A percentile compares a stretch with the other conserved stretches of the same genome.
Evolutionary conservation across 306 rosid species (phyloP).

Genomic region (Gillenia trifoliata): DNA sequence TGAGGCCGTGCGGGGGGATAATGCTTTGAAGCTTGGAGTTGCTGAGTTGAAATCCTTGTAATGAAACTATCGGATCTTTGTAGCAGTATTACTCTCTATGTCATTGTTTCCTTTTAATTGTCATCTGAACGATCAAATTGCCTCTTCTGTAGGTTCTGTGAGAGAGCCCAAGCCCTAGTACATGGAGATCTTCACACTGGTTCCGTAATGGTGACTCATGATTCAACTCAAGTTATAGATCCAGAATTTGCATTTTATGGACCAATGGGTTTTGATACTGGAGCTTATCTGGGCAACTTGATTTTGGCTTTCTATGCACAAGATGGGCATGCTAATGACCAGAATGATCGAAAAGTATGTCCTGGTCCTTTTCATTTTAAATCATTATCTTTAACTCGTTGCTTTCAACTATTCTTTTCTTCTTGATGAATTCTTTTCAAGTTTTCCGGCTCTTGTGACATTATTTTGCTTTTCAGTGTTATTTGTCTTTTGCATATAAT

Average conservation of each 20-base stretch:
- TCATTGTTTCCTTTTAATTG: neutral
- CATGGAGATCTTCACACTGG: slow-evolving; percentile 95
- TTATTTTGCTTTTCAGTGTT: neutral
- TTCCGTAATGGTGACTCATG: slow-evolving; percentile 81
- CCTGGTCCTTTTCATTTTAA: neutral
- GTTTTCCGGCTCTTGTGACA: neutral
- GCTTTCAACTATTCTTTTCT: neutral
- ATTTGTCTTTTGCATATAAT: neutral
- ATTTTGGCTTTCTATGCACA: slow-evolving; percentile 84
- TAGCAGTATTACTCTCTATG: neutral
- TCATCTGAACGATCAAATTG: neutral
- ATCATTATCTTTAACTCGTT: neutral
- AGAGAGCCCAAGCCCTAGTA: slow-evolving; percentile 81
- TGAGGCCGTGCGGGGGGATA: slow-evolving; percentile 78
- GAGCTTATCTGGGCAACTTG: slow-evolving; percentile 88
- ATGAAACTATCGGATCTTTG: neutral
- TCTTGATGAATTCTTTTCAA: neutral
- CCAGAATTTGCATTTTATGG: slow-evolving; percentile 92
- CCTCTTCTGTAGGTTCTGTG: slow-evolving; percentile 61
- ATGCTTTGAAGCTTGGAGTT: slow-evolving; percentile 71
- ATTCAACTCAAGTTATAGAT: slow-evolving; percentile 90
- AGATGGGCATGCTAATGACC: slow-evolving; percentile 79
- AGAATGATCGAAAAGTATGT: slow-evolving; percentile 67
- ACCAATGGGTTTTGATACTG: slow-evolving; percentile 91
- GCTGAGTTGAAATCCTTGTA: slow-evolving; percentile 86